Percentiles rank a stretch among this genome's conserved stretches.
Evolutionary conservation across 768 basidiomycete genomes (phyloP).

Genomic region (Panaeolus cyanescens): DNA sequence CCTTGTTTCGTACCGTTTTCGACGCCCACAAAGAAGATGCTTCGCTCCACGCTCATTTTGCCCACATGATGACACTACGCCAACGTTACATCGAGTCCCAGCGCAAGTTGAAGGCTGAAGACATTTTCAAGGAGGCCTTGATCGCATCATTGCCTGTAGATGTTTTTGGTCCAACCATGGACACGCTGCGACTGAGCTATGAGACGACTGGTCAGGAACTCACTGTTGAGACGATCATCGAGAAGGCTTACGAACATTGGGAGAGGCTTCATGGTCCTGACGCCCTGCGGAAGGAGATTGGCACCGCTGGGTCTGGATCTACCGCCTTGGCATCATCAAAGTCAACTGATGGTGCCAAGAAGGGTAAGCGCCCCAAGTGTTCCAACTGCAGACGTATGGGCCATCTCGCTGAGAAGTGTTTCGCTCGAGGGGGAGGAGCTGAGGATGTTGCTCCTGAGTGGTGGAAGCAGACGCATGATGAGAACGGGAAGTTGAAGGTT

Average conservation of each 20-base stretch:
- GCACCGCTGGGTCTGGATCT: background rate
- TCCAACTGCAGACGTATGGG: too few species aligned
- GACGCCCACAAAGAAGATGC: background rate
- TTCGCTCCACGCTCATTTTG: background rate
- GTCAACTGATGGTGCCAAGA: background rate
- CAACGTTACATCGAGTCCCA: background rate
- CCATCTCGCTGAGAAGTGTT: too few species aligned
- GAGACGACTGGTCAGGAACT: background rate
- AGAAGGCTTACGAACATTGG: background rate
- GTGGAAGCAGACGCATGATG: too few species aligned
- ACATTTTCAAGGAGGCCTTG: background rate
- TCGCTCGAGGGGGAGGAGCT: too few species aligned
- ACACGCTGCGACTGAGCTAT: background rate
- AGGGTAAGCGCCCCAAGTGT: too few species aligned
- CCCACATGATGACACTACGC: background rate
- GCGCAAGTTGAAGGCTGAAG: background rate
- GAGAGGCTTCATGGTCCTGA: background rate
- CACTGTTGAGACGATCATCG: background rate
- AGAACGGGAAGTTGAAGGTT: too few species aligned
- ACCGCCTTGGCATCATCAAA: background rate
- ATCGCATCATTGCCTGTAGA: background rate
- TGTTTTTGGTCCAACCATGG: background rate
- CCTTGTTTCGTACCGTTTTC: background rate
- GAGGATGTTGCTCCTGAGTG: too few species aligned
- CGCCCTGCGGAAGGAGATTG: background rate